Evolutionary conservation across 306 rosid species (phyloP).

Genomic region (Styphnolobium japonicum): DNA sequence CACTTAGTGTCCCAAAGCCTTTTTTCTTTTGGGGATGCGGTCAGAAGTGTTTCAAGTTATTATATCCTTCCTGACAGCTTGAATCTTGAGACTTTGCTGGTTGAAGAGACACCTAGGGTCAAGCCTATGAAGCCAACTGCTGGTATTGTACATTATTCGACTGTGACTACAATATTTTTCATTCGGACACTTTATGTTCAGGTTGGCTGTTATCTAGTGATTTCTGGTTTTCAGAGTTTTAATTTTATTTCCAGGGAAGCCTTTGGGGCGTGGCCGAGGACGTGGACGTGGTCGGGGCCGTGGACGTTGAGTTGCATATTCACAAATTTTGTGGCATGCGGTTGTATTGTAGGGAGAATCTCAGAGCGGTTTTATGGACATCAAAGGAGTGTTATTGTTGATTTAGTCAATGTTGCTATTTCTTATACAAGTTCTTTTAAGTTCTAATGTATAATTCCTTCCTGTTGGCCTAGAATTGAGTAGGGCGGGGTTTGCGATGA

Average conservation of each 20-base stretch:
- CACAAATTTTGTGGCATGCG: constrained; percentile 37
- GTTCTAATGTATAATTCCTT: background rate
- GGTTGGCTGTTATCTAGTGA: background rate
- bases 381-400: constrained; percentile 27
- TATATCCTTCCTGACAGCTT: constrained; percentile 59
- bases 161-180: background rate
- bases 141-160: constrained; percentile 42
- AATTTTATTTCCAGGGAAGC: constrained; percentile 55
- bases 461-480: background rate
- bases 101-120: constrained; percentile 68
- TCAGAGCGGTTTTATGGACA: constrained; percentile 32
- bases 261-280: constrained; percentile 80
- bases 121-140: constrained; percentile 98
- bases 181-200: background rate
- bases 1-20: background rate
- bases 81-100: constrained; percentile 47
- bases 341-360: constrained; percentile 47
- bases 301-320: constrained; percentile 46
- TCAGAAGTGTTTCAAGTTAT: constrained; percentile 49
- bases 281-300: constrained; percentile 89
- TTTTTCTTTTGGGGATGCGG: constrained; percentile 7
- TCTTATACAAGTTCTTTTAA: background rate
- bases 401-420: constrained; percentile 13
- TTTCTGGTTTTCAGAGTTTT: constrained; percentile 3
- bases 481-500: background rate